Evolutionary conservation across 1,139 yeast genomes (phyloP).

Genomic region (Hyphopichia khmerensis): DNA sequence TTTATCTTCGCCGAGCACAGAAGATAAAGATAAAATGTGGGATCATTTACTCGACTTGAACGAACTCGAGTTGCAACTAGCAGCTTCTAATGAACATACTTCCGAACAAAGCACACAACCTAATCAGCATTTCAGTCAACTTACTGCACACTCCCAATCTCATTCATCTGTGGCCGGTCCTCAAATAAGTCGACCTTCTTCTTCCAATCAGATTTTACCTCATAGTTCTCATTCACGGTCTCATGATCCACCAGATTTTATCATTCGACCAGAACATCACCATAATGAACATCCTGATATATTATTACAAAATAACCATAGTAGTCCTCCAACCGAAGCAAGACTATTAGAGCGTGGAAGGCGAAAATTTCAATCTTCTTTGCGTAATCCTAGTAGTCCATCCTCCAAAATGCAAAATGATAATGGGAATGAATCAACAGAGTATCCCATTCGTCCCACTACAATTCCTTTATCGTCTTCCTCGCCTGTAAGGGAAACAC

Average conservation of each 20-base stretch:
- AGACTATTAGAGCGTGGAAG: neutral
- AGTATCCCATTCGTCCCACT: neutral
- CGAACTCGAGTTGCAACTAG: neutral
- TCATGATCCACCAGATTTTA: no score
- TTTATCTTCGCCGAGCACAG: neutral
- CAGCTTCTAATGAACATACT: neutral
- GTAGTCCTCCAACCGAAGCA: neutral
- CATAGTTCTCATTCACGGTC: no score
- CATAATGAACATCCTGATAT: no score
- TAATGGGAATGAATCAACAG: neutral
- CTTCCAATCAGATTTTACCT: no score
- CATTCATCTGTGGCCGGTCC: no score
- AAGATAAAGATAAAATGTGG: conserved; percentile 1
- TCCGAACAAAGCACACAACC: no score
- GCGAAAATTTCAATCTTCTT: neutral
- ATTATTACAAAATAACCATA: no score
- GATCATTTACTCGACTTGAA: conserved; percentile 1
- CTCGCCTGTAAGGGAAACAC: neutral
- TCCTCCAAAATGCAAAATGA: neutral
- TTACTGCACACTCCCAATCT: no score
- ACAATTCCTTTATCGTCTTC: conserved; percentile 1
- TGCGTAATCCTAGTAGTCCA: neutral
- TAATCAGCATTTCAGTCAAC: no score
- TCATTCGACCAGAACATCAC: no score
- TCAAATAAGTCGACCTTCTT: no score